Evolutionary conservation across 2,329 filamentous ascomycete genomes (phyloP).

Genomic region (Eutypella sp.): DNA sequence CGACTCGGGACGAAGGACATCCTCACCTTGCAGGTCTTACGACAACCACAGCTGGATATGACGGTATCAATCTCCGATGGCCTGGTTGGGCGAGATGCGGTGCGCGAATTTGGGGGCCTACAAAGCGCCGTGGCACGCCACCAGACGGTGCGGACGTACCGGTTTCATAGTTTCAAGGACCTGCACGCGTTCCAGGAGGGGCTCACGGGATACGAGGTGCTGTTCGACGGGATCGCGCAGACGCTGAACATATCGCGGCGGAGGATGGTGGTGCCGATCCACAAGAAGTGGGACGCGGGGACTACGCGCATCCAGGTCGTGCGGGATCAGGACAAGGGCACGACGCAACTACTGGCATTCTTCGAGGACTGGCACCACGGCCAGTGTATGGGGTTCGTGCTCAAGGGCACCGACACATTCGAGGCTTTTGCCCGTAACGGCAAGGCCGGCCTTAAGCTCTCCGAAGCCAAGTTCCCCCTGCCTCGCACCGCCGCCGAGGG

Average conservation of each 20-base stretch:
- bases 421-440: slow-evolving; percentile 61
- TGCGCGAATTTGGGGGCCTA: slow-evolving; percentile 58
- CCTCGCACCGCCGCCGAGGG: slow-evolving; percentile 56
- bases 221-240: slow-evolving; percentile 67
- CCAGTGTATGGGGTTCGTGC: slow-evolving; percentile 80
- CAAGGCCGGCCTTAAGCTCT: slow-evolving; percentile 70
- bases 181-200: slow-evolving; percentile 75
- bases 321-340: slow-evolving; percentile 66
- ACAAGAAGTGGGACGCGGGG: slow-evolving; percentile 91
- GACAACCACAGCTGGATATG: slow-evolving; percentile 71
- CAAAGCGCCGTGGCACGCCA: slow-evolving; percentile 48
- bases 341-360: slow-evolving; percentile 76
- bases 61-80: slow-evolving; percentile 70
- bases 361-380: slow-evolving; percentile 85
- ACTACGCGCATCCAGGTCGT: slow-evolving; percentile 76
- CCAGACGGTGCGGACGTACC: slow-evolving; percentile 67
- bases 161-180: slow-evolving; percentile 60
- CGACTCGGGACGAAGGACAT: slow-evolving; percentile 58
- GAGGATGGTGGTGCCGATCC: slow-evolving; percentile 85
- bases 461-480: slow-evolving; percentile 86
- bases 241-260: slow-evolving; percentile 78
- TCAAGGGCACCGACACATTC: slow-evolving; percentile 80
- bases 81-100: slow-evolving; percentile 55
- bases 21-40: slow-evolving; percentile 60
- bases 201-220: slow-evolving; percentile 73